phyloP scores from a whole-genome alignment of 768 basidiomycete species.

The Cystofilobasidium bisporidii region DNA sequence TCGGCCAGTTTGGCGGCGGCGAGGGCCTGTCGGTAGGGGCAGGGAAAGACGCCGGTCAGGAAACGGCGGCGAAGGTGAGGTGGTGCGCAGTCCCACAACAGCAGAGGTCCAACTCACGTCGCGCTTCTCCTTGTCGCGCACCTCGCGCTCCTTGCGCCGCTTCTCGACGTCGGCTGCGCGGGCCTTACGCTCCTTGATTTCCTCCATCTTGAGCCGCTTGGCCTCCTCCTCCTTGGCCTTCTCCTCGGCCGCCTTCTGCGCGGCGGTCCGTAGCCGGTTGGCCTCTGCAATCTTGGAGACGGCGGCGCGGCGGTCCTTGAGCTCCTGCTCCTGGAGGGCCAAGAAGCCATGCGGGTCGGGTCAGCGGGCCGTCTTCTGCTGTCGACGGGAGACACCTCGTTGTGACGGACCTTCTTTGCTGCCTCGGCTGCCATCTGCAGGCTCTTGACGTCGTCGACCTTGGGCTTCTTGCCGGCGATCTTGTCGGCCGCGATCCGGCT shows the following conservation, averaged over 20 bases:
- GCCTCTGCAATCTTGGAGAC: conserved; percentile 72
- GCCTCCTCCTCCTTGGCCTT: conserved; percentile 45
- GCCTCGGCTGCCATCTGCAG: conserved; percentile 69
- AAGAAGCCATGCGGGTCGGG: conserved; percentile 4
- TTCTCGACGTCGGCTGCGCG: conserved; percentile 20
- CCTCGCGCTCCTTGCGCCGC: conserved; percentile 28
- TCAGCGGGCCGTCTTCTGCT: neutral
- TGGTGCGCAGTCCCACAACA: no score
- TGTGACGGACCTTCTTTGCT: conserved; percentile 68
- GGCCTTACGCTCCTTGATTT: conserved; percentile 22
- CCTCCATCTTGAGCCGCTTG: conserved; percentile 11
- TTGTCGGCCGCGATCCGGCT: conserved; percentile 19
- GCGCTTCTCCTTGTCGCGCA: conserved; percentile 17
- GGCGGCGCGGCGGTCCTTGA: conserved; percentile 65
- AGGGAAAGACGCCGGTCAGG: neutral
- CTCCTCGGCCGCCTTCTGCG: conserved; percentile 72
- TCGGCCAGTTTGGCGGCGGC: conserved; percentile 6
- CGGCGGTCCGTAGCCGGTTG: conserved; percentile 58
- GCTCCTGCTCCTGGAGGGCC: conserved; percentile 67
- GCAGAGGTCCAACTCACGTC: neutral
- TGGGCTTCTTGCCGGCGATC: conserved; percentile 14
- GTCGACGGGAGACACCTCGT: conserved; percentile 10
- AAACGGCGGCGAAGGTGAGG: no score
- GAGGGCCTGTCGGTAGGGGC: neutral
- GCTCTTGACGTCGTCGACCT: conserved; percentile 51